These are phyloP conservation scores for Coemansia guatemalensis DNA, from an alignment of 192 early-diverging fungal genomes.

Conservation along the genomic window DNA sequence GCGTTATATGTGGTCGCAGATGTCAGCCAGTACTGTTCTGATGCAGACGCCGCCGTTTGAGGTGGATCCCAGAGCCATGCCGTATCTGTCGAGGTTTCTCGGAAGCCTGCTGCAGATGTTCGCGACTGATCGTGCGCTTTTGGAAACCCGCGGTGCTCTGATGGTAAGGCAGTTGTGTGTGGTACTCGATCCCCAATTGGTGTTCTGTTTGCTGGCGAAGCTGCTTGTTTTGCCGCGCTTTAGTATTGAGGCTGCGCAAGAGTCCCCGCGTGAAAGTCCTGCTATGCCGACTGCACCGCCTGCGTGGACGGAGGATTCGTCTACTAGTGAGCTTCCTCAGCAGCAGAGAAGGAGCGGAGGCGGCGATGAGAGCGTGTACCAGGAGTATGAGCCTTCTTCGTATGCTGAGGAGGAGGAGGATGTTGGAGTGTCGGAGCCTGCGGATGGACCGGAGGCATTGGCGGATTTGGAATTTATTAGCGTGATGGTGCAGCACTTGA, in stretches of 20 bases:
- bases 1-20: not conserved
- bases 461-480: conserved; percentile 80
- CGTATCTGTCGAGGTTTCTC: conserved; percentile 88
- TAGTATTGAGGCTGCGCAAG: not conserved
- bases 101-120: conserved; percentile 87
- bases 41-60: not conserved
- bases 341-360: too few species aligned
- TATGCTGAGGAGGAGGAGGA: not conserved
- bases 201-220: conserved; percentile 85
- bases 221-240: conserved; percentile 67
- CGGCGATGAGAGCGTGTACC: too few species aligned
- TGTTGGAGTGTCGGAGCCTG: not conserved
- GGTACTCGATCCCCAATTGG: conserved; percentile 86
- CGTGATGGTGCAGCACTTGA: conserved; percentile 97
- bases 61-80: conserved; percentile 11
- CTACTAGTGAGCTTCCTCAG: too few species aligned
- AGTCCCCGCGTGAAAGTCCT: not conserved
- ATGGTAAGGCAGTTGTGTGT: conserved; percentile 94
- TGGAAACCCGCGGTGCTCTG: conserved; percentile 87
- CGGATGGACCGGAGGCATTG: not conserved
- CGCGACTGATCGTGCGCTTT: conserved; percentile 78
- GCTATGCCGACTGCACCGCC: too few species aligned
- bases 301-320: too few species aligned
- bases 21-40: not conserved
- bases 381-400: conserved; percentile 3